Base-by-base conservation (phyloP, 2,329 filamentous ascomycete genomes). In the Aspergillus pseudoglaucus region DNA sequence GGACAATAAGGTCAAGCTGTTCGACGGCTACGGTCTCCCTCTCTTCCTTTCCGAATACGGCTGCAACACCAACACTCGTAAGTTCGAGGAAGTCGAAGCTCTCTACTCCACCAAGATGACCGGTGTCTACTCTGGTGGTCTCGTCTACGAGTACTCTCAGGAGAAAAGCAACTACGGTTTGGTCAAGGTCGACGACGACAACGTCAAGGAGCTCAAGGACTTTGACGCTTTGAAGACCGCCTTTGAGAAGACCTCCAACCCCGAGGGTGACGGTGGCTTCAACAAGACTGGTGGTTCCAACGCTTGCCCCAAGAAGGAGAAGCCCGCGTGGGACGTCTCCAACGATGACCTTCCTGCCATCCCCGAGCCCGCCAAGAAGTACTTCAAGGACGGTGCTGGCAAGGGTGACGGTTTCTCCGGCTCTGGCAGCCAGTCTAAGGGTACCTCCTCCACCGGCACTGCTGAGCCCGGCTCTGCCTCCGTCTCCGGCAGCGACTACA, bases 11-110 rank as follows among this genome's bases (percentile, higher is more conserved):
- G 90, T 95, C 53, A 79, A 87, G 76, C 88, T 86, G 74, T 95
- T 91, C 71, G 83, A 81, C 54, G 81, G 87, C 67, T 95, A 95
- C 68, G 88, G 88, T 59, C 76, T 95, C 46, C 88, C 90, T 49
- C 85, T 95, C 63, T 96, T 95, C 82, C 79, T 98, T 46, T 96
- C 90, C 44, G 93, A 97, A 71, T 97, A 87, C 66, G 93, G 93
- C 53, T 98, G 93, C 78, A 84, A 81, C 71, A 85, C 80, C 65
- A 90, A 88, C 76, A 81, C 75, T 51, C 90, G 91, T 59, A 75
- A 85, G 62, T 98, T 95, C 63, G 76, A 82, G 50, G 91, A 96
- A 74, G 73, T 96, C 45, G 70, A 71, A 42, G 78, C 90, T 41
- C 77, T 98, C 49, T 97, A 96, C 84, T 81, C 75, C 70, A 71